Conservation (phyloP, 495 filamentous ascomycete species). For the Hapsidospora chrysogenum region DNA sequence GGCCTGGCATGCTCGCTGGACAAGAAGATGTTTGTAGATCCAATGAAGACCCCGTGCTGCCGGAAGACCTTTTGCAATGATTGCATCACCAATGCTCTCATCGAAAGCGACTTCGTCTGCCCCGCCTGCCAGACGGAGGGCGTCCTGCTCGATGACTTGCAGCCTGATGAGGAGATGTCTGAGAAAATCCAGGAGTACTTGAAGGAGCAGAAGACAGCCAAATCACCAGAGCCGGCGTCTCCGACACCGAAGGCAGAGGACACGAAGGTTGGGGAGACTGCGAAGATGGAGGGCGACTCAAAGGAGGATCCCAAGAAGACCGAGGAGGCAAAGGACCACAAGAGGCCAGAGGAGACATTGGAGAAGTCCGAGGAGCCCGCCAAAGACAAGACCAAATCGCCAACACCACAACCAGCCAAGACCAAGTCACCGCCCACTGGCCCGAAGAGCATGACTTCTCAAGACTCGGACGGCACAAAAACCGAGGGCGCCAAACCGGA, state of each 20-base stretch:
- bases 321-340: slow-evolving; percentile 6
- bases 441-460: slow-evolving; percentile 2
- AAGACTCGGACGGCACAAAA: slow-evolving; percentile 10
- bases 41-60: slow-evolving; percentile 97
- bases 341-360: no score
- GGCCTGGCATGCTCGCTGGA: slow-evolving; percentile 89
- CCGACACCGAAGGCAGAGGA: slow-evolving; percentile 8
- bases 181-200: slow-evolving; percentile 68
- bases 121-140: slow-evolving; percentile 80
- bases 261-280: slow-evolving; percentile 9
- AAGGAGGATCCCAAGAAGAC: not conserved
- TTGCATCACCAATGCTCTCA: slow-evolving; percentile 93
- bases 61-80: slow-evolving; percentile 95
- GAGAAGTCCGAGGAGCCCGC: not conserved
- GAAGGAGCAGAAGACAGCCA: slow-evolving; percentile 33
- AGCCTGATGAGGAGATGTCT: slow-evolving; percentile 57
- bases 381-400: slow-evolving; percentile 18
- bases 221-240: slow-evolving; percentile 11
- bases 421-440: slow-evolving; percentile 11
- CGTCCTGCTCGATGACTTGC: slow-evolving; percentile 82
- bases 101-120: slow-evolving; percentile 93
- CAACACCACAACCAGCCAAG: slow-evolving; percentile 12
- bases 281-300: no score
- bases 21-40: slow-evolving; percentile 90
- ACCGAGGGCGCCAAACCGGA: slow-evolving; percentile 19